Evolutionary conservation across 208 protist genomes (phyloP).

Genomic region (Porcisia hertigi): DNA sequence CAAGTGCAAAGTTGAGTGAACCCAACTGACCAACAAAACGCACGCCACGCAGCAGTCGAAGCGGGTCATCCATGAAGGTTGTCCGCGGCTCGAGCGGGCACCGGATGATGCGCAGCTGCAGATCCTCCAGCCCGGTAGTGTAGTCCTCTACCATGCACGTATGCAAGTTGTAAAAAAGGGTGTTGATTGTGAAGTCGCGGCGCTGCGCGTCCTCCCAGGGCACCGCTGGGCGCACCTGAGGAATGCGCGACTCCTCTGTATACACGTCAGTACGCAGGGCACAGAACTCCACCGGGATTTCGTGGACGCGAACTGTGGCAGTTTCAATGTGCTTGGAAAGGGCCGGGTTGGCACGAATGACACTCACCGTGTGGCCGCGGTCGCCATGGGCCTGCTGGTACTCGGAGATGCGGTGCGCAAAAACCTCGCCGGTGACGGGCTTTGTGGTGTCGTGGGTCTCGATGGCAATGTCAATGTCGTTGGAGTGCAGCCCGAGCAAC

Average conservation of each 20-base stretch:
- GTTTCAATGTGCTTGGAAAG: constrained; percentile 99
- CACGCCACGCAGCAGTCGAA: constrained; percentile 93
- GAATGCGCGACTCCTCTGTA: constrained; percentile 90
- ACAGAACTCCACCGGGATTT: constrained; percentile 96
- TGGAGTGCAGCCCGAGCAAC: constrained; percentile 85
- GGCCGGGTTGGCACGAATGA: constrained; percentile 96
- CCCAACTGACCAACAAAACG: constrained; percentile 92
- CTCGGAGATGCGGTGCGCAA: constrained; percentile 85
- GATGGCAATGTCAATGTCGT: constrained; percentile 99
- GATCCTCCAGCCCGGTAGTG: constrained; percentile 90
- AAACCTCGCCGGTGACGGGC: constrained; percentile 80
- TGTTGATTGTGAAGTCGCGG: constrained; percentile 99
- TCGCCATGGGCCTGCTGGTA: constrained; percentile 64
- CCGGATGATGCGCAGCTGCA: constrained; percentile 82
- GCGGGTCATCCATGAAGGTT: constrained; percentile 94
- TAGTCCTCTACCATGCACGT: constrained; percentile 94
- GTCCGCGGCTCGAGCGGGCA: constrained; percentile 86
- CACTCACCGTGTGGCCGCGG: constrained; percentile 71
- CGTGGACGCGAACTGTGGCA: constrained; percentile 91
- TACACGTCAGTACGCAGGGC: constrained; percentile 96
- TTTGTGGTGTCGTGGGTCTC: constrained; percentile 51
- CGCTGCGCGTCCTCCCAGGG: constrained; percentile 94
- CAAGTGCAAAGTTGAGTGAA: constrained; percentile 82
- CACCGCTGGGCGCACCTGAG: constrained; percentile 76
- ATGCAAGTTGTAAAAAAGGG: constrained; percentile 99